A percentile compares a stretch with the other conserved stretches of the same genome.
Conservation (phyloP, 176 grass and related monocot genomes). For the Juncus inflexus region DNA sequence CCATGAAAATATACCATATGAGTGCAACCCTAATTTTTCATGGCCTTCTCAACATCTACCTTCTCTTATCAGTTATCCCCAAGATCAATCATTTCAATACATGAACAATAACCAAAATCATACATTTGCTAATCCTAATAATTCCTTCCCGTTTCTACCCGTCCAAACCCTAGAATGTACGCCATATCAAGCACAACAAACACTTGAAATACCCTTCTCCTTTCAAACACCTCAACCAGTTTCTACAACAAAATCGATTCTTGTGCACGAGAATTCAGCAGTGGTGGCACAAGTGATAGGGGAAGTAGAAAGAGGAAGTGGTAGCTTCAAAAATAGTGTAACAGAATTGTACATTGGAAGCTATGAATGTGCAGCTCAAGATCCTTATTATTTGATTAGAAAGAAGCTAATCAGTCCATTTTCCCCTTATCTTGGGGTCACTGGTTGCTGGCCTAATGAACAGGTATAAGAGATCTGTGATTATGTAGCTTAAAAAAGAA, state of each 20-base stretch:
- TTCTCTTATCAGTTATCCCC: background rate
- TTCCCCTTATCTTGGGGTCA: background rate
- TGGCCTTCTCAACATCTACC: background rate
- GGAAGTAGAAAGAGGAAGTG: background rate
- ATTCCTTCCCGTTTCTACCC: background rate
- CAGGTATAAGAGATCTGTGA: background rate
- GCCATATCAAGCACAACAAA: background rate
- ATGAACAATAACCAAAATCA: background rate
- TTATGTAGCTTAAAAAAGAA: no score
- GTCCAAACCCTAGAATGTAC: background rate
- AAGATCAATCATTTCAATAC: background rate
- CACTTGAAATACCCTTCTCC: background rate
- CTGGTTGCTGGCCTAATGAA: background rate
- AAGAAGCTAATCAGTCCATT: background rate
- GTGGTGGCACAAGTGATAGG: background rate
- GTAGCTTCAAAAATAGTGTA: background rate
- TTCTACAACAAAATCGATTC: background rate
- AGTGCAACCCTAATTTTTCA: background rate
- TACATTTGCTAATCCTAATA: background rate
- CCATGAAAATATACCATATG: background rate
- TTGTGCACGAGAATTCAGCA: background rate
- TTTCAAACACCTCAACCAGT: background rate
- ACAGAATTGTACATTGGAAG: background rate
- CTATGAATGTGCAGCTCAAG: background rate
- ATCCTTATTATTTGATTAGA: background rate